These are phyloP conservation scores for Penicillium sp. DNA, from an alignment of 2,329 filamentous ascomycete species.

Conservation along the genomic window DNA sequence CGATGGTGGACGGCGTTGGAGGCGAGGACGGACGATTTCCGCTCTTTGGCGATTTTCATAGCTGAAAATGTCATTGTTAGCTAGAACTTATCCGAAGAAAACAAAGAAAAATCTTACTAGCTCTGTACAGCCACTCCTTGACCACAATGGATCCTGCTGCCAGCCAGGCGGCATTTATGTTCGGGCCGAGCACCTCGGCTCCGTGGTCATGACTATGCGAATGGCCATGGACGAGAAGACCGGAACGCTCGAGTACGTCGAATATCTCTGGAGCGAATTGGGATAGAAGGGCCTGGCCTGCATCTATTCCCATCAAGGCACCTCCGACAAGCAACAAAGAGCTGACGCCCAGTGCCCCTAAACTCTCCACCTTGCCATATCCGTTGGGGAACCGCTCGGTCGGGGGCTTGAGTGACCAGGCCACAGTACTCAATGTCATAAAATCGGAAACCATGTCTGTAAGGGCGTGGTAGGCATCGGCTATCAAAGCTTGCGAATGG, in stretches of 20 bases:
- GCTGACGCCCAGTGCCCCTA: slow-evolving; percentile 90
- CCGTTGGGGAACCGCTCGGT: slow-evolving; percentile 80
- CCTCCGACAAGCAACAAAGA: slow-evolving; percentile 85
- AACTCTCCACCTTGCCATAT: slow-evolving; percentile 95
- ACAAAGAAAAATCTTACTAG: slow-evolving; percentile 62
- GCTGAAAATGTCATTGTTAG: slow-evolving; percentile 47
- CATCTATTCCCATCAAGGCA: slow-evolving; percentile 84
- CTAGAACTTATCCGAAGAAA: background rate
- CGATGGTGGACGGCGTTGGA: slow-evolving; percentile 97
- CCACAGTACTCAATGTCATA: slow-evolving; percentile 88
- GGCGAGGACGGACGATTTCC: slow-evolving; percentile 91
- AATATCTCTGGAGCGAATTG: slow-evolving; percentile 68
- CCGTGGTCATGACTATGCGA: slow-evolving; percentile 54
- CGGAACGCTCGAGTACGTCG: slow-evolving; percentile 41
- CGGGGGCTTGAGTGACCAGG: slow-evolving; percentile 83
- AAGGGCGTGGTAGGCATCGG: slow-evolving; percentile 92
- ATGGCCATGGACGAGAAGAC: slow-evolving; percentile 53
- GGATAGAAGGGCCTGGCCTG: slow-evolving; percentile 64
- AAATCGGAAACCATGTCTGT: slow-evolving; percentile 94
- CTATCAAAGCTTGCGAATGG: slow-evolving; percentile 88
- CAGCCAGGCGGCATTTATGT: slow-evolving; percentile 91
- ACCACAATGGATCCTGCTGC: slow-evolving; percentile 83
- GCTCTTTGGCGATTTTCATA: slow-evolving; percentile 91
- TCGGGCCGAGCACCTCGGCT: slow-evolving; percentile 60
- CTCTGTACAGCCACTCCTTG: slow-evolving; percentile 96